phyloP scores from a whole-genome alignment of 1,139 yeast species.

The Pichia sp. region DNA sequence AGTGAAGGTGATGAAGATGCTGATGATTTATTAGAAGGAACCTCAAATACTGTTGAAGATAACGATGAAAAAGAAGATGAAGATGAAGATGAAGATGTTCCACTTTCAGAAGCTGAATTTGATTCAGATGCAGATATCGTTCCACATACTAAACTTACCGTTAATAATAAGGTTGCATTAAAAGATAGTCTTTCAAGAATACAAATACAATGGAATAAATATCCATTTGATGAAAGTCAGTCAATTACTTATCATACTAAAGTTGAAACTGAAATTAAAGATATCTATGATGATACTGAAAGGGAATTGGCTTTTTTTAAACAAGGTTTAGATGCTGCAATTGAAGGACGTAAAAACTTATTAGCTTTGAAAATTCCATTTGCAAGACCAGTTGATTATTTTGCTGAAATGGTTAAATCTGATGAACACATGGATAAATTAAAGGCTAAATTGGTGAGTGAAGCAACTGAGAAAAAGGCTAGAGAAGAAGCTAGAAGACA shows the following conservation, averaged over 20 bases:
- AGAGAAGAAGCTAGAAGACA: conserved; percentile 92
- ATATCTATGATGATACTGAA: conserved; percentile 91
- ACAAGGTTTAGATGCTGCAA: conserved; percentile 85
- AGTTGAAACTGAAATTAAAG: conserved; percentile 66
- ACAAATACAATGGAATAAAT: conserved; percentile 63
- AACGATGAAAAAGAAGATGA: conserved; percentile 39
- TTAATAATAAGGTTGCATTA: conserved; percentile 66
- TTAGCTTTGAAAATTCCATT: conserved; percentile 64
- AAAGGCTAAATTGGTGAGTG: conserved; percentile 72
- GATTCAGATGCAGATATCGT: conserved; percentile 62
- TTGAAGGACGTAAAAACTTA: conserved; percentile 62
- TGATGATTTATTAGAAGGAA: conserved; percentile 28
- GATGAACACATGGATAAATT: conserved; percentile 98
- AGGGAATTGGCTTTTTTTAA: conserved; percentile 80
- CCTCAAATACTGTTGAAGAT: conserved; percentile 33
- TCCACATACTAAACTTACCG: conserved; percentile 82
- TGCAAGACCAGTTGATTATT: conserved; percentile 89
- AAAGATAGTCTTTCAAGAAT: conserved; percentile 63
- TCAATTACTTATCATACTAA: conserved; percentile 55
- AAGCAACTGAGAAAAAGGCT: conserved; percentile 88
- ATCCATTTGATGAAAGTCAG: conserved; percentile 80
- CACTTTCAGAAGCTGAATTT: conserved; percentile 62
- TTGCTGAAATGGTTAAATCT: conserved; percentile 97
- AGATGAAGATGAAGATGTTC: conserved; percentile 58
- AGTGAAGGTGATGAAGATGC: conserved; percentile 36